Percentiles rank a stretch among this genome's conserved stretches.
Evolutionary conservation across 2,329 filamentous ascomycete genomes (phyloP).

Genomic region (Catunica adiposa): DNA sequence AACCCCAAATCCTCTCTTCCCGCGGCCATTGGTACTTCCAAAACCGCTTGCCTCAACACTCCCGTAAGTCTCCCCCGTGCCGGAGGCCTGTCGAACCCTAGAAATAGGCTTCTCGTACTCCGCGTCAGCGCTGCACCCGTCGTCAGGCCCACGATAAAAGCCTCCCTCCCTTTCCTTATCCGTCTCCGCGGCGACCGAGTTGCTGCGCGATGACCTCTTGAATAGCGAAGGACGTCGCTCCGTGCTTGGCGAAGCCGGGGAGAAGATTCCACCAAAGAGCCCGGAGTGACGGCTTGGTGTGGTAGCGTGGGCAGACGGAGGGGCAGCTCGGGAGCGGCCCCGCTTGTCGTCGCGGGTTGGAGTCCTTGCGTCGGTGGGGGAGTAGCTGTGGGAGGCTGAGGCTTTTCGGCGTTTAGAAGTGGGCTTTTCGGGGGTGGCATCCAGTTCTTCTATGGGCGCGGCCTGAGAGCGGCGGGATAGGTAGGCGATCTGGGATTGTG

Average conservation of each 20-base stretch:
- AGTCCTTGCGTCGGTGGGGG: slow-evolving; percentile 1
- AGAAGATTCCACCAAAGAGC: not conserved
- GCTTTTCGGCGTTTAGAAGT: not conserved
- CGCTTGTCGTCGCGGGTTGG: not conserved
- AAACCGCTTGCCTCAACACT: not conserved
- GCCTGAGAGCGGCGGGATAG: slow-evolving; percentile 7
- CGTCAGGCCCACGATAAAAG: no score
- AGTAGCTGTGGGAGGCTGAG: not conserved
- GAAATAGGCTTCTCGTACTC: slow-evolving; percentile 13
- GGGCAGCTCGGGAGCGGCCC: slow-evolving; percentile 1
- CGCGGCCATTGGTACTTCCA: not conserved
- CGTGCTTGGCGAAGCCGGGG: not conserved
- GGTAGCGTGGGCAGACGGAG: slow-evolving; percentile 1
- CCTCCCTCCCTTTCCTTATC: not conserved
- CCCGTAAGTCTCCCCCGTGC: slow-evolving; percentile 10
- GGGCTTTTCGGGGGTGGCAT: slow-evolving; percentile 8
- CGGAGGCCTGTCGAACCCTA: slow-evolving; percentile 12
- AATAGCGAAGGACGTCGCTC: not conserved
- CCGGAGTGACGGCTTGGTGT: not conserved
- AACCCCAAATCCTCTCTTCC: no score
- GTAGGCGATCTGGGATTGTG: slow-evolving; percentile 10
- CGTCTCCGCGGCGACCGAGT: not conserved
- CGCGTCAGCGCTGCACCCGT: no score
- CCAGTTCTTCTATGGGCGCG: slow-evolving; percentile 6
- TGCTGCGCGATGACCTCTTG: not conserved